Percentiles rank a stretch among this genome's conserved stretches.
Conservation (phyloP, 2,329 filamentous ascomycete genomes). For the Phaeosphaeriaceae sp. region DNA sequence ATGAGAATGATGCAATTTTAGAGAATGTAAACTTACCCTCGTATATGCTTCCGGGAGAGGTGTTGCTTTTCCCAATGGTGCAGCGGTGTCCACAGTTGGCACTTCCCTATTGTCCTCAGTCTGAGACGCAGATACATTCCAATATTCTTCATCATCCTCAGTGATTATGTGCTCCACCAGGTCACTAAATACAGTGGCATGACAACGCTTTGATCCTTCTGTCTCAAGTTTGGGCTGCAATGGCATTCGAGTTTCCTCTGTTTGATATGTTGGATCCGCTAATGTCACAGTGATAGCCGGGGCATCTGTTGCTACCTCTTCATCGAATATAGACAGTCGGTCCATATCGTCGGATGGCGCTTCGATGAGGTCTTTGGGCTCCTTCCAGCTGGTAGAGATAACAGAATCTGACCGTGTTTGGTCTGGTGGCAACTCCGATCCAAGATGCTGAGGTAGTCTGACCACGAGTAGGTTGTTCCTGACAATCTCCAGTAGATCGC, state of each 20-base stretch:
- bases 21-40: not conserved
- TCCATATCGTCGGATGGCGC: not conserved
- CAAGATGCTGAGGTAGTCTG: not conserved
- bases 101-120: not conserved
- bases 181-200: no score
- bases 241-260: not conserved
- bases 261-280: not conserved
- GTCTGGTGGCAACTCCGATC: not conserved
- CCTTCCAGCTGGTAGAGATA: conserved; percentile 9
- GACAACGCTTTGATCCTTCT: not conserved
- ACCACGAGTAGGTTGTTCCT: conserved; percentile 2
- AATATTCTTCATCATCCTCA: no score
- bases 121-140: not conserved
- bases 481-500: conserved; percentile 2
- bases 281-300: not conserved
- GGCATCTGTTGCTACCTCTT: no score
- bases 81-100: not conserved
- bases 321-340: not conserved
- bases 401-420: conserved; percentile 2
- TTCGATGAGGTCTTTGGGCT: conserved; percentile 5
- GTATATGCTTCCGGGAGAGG: not conserved
- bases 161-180: no score
- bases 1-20: no score
- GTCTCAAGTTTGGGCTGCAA: not conserved
- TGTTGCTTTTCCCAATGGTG: not conserved